Conservation (phyloP, 2,329 filamentous ascomycete genomes). For the Ophiostoma populinum region DNA sequence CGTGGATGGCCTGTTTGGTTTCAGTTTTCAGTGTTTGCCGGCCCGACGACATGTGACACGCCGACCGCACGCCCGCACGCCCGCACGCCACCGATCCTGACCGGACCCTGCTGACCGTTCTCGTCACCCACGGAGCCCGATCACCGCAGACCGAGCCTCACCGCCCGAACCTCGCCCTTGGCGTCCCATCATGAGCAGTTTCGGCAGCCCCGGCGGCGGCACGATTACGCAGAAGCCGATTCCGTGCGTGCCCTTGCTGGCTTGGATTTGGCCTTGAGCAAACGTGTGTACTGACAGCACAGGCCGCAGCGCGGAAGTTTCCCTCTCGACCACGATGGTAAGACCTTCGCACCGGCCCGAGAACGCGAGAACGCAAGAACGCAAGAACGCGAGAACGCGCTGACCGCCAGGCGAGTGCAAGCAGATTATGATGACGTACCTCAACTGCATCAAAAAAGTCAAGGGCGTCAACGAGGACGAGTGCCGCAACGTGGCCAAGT, state of each 20-base stretch:
- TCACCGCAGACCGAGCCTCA: too few relatives aligned
- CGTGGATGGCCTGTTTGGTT: too few relatives aligned
- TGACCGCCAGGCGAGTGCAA: constrained; percentile 87
- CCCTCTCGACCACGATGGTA: constrained; percentile 80
- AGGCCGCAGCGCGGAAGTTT: constrained; percentile 88
- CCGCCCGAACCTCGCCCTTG: background rate
- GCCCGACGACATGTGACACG: too few relatives aligned
- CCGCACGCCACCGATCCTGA: too few relatives aligned
- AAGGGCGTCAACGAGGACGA: constrained; percentile 73
- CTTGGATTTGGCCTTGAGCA: background rate
- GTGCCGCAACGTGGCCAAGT: constrained; percentile 73
- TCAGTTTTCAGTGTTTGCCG: too few relatives aligned
- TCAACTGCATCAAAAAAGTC: constrained; percentile 71
- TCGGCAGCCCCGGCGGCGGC: constrained; percentile 14
- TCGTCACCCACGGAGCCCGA: too few relatives aligned
- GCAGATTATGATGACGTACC: constrained; percentile 66
- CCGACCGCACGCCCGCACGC: too few relatives aligned
- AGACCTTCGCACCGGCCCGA: constrained; percentile 6
- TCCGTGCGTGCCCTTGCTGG: constrained; percentile 18
- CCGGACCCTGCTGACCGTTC: too few relatives aligned
- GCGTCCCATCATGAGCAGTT: constrained; percentile 13
- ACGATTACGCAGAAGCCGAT: constrained; percentile 15
- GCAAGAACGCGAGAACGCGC: background rate
- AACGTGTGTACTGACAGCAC: constrained; percentile 2
- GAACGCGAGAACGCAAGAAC: background rate